Conservation (phyloP, 2,329 filamentous ascomycete genomes). For the Phialophora verrucosa region DNA sequence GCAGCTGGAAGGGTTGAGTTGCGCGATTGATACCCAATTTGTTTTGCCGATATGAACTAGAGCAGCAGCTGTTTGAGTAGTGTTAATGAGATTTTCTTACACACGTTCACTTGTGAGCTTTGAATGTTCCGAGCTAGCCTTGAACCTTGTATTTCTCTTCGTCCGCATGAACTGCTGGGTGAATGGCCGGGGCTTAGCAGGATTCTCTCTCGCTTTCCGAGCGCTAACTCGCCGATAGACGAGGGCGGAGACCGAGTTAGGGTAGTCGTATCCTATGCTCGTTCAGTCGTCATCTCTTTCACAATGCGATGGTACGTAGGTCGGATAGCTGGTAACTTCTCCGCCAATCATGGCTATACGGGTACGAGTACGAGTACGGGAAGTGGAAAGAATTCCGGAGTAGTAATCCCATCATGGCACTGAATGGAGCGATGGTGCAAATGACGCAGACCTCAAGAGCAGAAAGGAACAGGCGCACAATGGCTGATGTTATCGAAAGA, state of each 20-base stretch:
- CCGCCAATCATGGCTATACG: too few species aligned
- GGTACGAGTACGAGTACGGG: not conserved
- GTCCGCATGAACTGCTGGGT: too few species aligned
- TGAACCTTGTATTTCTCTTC: too few species aligned
- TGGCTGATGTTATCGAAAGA: not conserved
- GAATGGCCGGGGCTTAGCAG: too few species aligned
- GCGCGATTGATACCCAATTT: conserved; percentile 21
- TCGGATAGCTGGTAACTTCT: too few species aligned
- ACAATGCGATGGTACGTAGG: too few species aligned
- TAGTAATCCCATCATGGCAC: not conserved
- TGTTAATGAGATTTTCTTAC: not conserved
- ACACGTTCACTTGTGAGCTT: not conserved
- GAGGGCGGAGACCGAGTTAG: too few species aligned
- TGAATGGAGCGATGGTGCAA: not conserved
- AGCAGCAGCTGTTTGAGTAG: not conserved
- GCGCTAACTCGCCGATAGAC: too few species aligned
- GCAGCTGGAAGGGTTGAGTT: not conserved
- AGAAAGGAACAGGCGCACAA: not conserved
- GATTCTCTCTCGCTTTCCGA: too few species aligned
- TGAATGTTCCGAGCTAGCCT: not conserved
- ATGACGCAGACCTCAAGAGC: not conserved
- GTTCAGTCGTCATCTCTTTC: too few species aligned
- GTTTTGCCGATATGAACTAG: not conserved
- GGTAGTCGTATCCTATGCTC: too few species aligned
- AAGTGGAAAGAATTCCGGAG: not conserved